Evolutionary conservation across 2,329 filamentous ascomycete species (phyloP).

Genomic region (Trichoderma atroviride): DNA sequence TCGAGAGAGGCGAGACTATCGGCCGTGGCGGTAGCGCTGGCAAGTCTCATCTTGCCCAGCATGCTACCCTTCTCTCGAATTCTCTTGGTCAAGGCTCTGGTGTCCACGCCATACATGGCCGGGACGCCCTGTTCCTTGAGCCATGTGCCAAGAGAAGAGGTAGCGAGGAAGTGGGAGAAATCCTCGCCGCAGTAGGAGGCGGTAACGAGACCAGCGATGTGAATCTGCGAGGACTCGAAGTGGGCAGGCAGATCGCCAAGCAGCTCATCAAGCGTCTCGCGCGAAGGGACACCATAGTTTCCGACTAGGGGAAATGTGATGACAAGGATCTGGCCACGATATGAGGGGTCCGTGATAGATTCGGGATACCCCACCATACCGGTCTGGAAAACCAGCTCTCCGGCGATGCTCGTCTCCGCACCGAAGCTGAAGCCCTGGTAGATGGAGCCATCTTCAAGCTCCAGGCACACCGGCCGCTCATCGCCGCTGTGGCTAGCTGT

Average conservation of each 20-base stretch:
- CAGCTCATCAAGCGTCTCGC: constrained; percentile 81
- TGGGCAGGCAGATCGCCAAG: constrained; percentile 84
- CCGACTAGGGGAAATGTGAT: constrained; percentile 94
- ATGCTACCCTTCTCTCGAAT: constrained; percentile 95
- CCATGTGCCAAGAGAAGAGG: constrained; percentile 90
- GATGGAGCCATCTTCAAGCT: constrained; percentile 87
- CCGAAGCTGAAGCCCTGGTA: constrained; percentile 97
- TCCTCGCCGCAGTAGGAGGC: constrained; percentile 93
- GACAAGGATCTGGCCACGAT: constrained; percentile 91
- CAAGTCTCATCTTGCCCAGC: constrained; percentile 84
- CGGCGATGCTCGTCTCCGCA: constrained; percentile 88
- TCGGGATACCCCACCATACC: constrained; percentile 99
- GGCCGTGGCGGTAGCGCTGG: constrained; percentile 52
- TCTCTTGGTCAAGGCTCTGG: constrained; percentile 87
- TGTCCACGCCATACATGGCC: constrained; percentile 94
- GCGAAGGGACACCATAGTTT: constrained; percentile 94
- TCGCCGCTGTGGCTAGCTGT: constrained; percentile 59
- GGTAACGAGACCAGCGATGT: constrained; percentile 88
- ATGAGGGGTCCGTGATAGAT: constrained; percentile 84
- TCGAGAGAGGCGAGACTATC: constrained; percentile 41
- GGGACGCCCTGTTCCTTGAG: constrained; percentile 94
- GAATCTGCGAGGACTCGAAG: constrained; percentile 91
- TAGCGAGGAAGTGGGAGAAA: constrained; percentile 90
- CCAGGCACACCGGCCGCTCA: constrained; percentile 72
- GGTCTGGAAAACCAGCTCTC: constrained; percentile 98